Conservation (phyloP, 352 stramenopile species). For the Pythium apleroticum region DNA sequence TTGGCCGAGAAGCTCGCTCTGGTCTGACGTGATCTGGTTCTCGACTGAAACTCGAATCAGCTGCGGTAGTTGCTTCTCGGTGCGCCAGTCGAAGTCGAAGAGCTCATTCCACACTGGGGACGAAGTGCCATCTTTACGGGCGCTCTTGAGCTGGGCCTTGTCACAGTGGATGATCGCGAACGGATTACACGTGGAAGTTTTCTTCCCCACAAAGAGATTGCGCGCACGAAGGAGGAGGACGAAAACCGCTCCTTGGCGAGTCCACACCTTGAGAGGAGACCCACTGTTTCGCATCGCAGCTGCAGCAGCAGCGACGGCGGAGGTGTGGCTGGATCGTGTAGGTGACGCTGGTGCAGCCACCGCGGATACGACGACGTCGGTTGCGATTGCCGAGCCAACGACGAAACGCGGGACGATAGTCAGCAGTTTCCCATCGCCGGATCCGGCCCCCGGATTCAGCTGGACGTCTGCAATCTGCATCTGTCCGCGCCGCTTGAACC, state of each 20-base stretch:
- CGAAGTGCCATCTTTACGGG: slow-evolving; percentile 64
- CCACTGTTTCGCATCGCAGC: not conserved
- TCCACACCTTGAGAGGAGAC: slow-evolving; percentile 50
- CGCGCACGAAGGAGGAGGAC: slow-evolving; percentile 50
- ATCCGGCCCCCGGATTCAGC: slow-evolving; percentile 6
- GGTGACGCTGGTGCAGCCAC: not conserved
- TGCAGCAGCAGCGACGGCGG: not conserved
- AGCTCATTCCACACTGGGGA: slow-evolving; percentile 74
- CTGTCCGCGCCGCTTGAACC: slow-evolving; percentile 66
- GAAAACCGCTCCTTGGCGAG: slow-evolving; percentile 43
- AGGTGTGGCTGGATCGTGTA: not conserved
- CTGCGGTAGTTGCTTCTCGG: slow-evolving; percentile 18
- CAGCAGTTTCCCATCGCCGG: slow-evolving; percentile 44
- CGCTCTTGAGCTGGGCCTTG: slow-evolving; percentile 60
- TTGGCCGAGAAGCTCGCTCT: slow-evolving; percentile 65
- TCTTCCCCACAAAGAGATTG: slow-evolving; percentile 56
- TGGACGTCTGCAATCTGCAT: slow-evolving; percentile 68
- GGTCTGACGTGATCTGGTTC: slow-evolving; percentile 64
- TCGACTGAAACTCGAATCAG: slow-evolving; percentile 50
- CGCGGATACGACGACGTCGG: slow-evolving; percentile 10
- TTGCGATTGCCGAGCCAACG: slow-evolving; percentile 44
- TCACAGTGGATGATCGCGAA: slow-evolving; percentile 60
- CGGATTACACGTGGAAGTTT: slow-evolving; percentile 65
- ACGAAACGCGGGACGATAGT: slow-evolving; percentile 65
- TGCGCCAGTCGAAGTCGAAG: slow-evolving; percentile 71